These are phyloP conservation scores for Massarina eburnea DNA, from an alignment of 2,329 filamentous ascomycete species.

Conservation along the genomic window DNA sequence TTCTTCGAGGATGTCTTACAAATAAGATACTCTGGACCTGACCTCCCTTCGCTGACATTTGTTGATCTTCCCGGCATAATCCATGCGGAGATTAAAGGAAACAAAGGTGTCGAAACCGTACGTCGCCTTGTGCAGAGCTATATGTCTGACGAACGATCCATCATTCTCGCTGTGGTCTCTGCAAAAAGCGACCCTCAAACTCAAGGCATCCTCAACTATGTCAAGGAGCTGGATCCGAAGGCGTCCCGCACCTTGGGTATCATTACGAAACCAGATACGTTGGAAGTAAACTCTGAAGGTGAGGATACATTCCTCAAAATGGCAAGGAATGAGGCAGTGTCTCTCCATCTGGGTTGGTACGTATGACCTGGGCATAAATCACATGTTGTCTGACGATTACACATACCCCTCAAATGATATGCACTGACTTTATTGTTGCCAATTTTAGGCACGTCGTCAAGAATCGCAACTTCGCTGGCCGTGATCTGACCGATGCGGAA, in stretches of 20 bases:
- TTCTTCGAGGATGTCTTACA: conserved; percentile 32
- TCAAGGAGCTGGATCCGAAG: conserved; percentile 4
- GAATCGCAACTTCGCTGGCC: conserved; percentile 32
- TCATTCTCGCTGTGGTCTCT: conserved; percentile 51
- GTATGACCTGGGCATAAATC: neutral
- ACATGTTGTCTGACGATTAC: no score
- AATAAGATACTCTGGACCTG: conserved; percentile 33
- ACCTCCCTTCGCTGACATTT: conserved; percentile 51
- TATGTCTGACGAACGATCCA: conserved; percentile 45
- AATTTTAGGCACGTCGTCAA: conserved; percentile 32
- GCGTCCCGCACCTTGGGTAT: conserved; percentile 45
- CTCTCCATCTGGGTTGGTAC: conserved; percentile 37
- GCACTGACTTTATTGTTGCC: neutral
- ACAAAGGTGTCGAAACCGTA: conserved; percentile 50
- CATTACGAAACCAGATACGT: conserved; percentile 48
- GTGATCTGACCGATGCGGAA: conserved; percentile 16
- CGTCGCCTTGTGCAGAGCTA: conserved; percentile 48
- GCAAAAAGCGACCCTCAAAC: conserved; percentile 46
- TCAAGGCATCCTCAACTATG: conserved; percentile 39
- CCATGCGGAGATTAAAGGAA: conserved; percentile 49
- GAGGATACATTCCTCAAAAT: conserved; percentile 24
- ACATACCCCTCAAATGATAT: no score
- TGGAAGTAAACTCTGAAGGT: conserved; percentile 28
- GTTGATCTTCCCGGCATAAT: conserved; percentile 62
- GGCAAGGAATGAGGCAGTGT: conserved; percentile 35